Base-by-base conservation (phyloP, 2,329 filamentous ascomycete species). In the Helminthosporium solani region DNA sequence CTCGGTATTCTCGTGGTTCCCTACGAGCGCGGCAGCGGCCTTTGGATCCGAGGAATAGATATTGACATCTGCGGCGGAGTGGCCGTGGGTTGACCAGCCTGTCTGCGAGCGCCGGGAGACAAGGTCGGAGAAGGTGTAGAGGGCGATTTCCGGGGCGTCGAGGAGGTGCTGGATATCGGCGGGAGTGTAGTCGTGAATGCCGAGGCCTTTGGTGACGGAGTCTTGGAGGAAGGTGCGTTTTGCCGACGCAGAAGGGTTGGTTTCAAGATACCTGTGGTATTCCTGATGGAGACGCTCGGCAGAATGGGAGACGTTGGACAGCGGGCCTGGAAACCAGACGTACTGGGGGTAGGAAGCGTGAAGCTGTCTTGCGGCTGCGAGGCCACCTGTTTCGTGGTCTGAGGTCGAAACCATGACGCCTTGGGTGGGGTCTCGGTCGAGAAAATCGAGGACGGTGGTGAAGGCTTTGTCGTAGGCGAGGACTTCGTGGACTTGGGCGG, bases 1-100 rank as follows among this genome's bases (percentile, higher is more conserved):
- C 20, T 97, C 90, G 0, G 86, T 97, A 67, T 99, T 99, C 75
- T 99, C 94, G 44, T 95, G 85, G 68, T 97, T 97, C 7, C 92
- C 92, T 2, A 82, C 75, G 6, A 96, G 77, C 12, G 79, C 76
- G 34, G 81, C 78, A 0, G 85, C 81, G 23, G 75, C 73, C 30
- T 81, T 78, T 0, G 81, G 78, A 3, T 88, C 84, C 0, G 87
- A 91, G 42, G 88, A 86, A 73, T 97, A 99, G 56, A 99, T 89
- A 70, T 99, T 99, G 39, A 99, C 94, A 66, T 99, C 94, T 7
- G 94, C 90, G 41, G 86, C 94, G 65, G 64, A 63, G 73, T 99
- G 94, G 21, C 94, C 94, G 68, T 96, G 92, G 0, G 91, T 96
- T 53, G 82, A 86, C 94, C 94, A 99, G 12, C 94, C 95, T 34